Evolutionary conservation across 805 yeast species (phyloP).

Genomic region (Candida qinlingensis): DNA sequence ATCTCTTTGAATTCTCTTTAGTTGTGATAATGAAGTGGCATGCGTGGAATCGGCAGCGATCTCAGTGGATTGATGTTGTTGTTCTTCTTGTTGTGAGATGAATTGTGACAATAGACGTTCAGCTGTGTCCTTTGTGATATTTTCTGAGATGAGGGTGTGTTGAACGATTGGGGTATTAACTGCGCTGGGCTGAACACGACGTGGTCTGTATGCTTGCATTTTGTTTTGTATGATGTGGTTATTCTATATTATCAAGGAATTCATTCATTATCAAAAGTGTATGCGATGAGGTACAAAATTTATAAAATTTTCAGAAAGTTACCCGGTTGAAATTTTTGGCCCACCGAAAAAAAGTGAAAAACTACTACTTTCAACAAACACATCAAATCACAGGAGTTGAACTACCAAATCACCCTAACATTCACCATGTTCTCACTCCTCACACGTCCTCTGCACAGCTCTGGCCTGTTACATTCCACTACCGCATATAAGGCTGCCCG

Average conservation of each 20-base stretch:
- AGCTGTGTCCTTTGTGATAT: conserved; percentile 37
- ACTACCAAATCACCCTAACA: too few relatives aligned
- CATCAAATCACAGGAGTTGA: too few relatives aligned
- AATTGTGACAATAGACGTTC: conserved; percentile 40
- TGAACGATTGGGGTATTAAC: conserved; percentile 25
- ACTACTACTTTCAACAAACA: too few relatives aligned
- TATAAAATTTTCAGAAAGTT: not conserved
- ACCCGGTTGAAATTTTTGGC: not conserved
- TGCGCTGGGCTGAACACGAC: conserved; percentile 16
- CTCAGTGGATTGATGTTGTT: conserved; percentile 16
- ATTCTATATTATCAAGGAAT: too few relatives aligned
- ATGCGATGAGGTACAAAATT: not conserved
- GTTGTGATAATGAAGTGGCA: conserved; percentile 43
- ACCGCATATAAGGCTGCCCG: not conserved
- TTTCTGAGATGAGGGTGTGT: conserved; percentile 10
- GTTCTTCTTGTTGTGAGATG: conserved; percentile 27
- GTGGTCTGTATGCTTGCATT: conserved; percentile 9
- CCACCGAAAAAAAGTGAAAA: too few relatives aligned
- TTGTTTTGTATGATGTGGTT: not conserved
- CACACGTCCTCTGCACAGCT: not conserved
- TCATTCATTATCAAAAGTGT: too few relatives aligned
- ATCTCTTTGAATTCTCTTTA: conserved; percentile 70
- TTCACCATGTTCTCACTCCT: conserved; percentile 3
- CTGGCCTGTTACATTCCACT: too few relatives aligned
- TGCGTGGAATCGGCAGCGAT: conserved; percentile 10